These are phyloP conservation scores for Curvularia verruculosa DNA, from an alignment of 2,329 filamentous ascomycete genomes.

Conservation along the genomic window DNA sequence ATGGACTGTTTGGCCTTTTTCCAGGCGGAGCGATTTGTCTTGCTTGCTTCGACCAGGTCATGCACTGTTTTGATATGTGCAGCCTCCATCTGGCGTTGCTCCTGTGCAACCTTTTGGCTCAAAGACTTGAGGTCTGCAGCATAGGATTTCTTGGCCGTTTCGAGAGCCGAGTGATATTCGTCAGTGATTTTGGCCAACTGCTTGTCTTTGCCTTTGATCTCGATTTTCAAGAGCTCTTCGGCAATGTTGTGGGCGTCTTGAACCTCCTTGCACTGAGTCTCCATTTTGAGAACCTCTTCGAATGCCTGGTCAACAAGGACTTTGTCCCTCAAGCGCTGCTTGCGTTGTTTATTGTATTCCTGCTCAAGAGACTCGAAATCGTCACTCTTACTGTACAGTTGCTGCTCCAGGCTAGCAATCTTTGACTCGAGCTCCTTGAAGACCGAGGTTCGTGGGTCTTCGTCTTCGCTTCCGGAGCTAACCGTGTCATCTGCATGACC, in stretches of 20 bases:
- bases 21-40: not conserved
- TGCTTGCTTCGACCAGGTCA: not conserved
- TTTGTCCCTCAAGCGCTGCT: slow-evolving; percentile 5
- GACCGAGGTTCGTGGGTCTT: not conserved
- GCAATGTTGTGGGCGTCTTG: not conserved
- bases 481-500: not conserved
- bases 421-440: not conserved
- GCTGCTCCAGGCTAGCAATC: not conserved
- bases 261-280: not conserved
- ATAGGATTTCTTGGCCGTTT: not conserved
- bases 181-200: not conserved
- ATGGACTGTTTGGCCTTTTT: not conserved
- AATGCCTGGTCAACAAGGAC: not conserved
- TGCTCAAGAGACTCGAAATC: not conserved
- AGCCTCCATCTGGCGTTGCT: not conserved
- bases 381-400: not conserved
- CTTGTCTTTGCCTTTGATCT: not conserved
- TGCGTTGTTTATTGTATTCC: not conserved
- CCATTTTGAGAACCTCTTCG: not conserved
- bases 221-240: not conserved
- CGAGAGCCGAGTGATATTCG: not conserved
- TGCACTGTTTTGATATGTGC: not conserved
- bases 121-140: not conserved
- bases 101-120: not conserved
- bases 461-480: not conserved